phyloP scores from a whole-genome alignment of 192 early-diverging fungal species.

The Coemansia sp. region DNA sequence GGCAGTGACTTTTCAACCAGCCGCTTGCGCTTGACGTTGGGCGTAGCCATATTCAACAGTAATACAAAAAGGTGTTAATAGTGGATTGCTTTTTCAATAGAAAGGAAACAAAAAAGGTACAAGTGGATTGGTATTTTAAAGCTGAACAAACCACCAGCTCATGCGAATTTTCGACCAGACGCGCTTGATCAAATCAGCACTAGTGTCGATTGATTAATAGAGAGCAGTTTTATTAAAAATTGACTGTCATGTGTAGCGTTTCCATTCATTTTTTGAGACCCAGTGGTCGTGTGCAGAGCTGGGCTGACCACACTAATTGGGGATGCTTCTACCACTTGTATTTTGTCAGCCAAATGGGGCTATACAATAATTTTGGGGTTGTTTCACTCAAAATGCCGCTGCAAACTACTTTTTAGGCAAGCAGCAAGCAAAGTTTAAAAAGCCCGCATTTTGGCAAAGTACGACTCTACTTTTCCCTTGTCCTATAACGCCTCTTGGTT shows the following conservation, averaged over 20 bases:
- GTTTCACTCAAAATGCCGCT: background rate
- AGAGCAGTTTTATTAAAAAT: background rate
- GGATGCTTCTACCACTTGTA: background rate
- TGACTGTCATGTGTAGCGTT: no score
- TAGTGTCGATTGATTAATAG: no score
- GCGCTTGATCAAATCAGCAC: background rate
- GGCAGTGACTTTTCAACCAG: slow-evolving; percentile 47
- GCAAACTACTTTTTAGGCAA: background rate
- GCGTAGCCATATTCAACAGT: slow-evolving; percentile 20
- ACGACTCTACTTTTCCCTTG: background rate
- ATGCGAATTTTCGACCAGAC: background rate
- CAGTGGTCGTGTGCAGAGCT: background rate
- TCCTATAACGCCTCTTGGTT: background rate
- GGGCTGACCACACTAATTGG: slow-evolving; percentile 1
- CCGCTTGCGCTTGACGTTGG: slow-evolving; percentile 37
- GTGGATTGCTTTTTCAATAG: background rate
- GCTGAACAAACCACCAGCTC: background rate
- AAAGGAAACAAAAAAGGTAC: background rate
- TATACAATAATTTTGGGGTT: slow-evolving; percentile 2
- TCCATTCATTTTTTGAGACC: background rate
- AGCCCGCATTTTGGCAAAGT: background rate
- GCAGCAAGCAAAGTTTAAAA: background rate
- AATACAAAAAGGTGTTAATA: background rate
- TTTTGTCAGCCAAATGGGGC: background rate
- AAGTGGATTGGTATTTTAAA: background rate